Base-by-base conservation (phyloP, 148 eudicot genomes). In the Heliosperma pusillum region DNA sequence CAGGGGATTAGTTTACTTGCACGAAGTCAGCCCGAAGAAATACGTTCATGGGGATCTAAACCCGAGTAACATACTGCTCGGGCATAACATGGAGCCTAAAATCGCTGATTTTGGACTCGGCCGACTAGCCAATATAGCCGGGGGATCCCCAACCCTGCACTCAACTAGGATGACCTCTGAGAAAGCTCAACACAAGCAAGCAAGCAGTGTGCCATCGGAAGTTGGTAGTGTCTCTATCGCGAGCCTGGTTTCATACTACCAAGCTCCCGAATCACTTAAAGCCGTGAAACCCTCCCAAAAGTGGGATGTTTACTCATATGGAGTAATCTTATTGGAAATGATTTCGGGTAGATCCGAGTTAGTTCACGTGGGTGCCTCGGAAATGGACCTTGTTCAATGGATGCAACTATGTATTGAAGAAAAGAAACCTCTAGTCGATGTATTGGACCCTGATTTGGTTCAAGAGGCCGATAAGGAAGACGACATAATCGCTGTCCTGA, bases 251-350 rank as follows among this genome's bases (percentile, higher is more conserved):
- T 77, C 90, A 8, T 88, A 78, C 70, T 95, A 95, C 78, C 94
- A 89, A 81, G 97, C 97, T 21, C 99, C 99, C 0, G 99, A 95
- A 73, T 89, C 94, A 33, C 79, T 90, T 1, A 95, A 92, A 85
- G 87, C 82, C 12, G 88, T 92, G 64, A 95, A 95, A 76, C 99
- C 99, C 8, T 92, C 97, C 0, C 97, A 92, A 55, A 95, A 95
- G 67, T 95, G 99, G 99, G 99, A 95, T 56, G 87, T 92, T 66
- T 95, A 92, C 88, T 95, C 99, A 0, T 92, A 82, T 13, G 99
- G 99, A 53, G 88, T 92, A 82, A 82, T 95, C 76, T 77, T 92
- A 70, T 78, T 95, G 2, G 99, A 95, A 78, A 84, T 90, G 88
- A 82, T 92, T n/a, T 89, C 87, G 0, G 97, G 97, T 1, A 87